Conservation (phyloP, 2,329 filamentous ascomycete genomes). For the Dissoconium aciculare region DNA sequence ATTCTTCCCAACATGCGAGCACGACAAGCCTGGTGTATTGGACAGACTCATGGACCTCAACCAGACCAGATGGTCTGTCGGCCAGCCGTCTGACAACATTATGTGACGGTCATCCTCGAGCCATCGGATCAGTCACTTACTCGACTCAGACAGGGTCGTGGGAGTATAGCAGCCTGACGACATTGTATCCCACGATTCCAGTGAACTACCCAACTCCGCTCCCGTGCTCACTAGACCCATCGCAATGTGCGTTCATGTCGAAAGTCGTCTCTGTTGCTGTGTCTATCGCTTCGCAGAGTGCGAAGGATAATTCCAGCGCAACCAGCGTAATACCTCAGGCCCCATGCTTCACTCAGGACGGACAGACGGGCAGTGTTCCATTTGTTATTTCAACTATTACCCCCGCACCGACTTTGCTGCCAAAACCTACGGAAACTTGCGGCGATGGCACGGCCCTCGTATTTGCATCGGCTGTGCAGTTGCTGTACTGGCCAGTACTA, state of each 20-base stretch:
- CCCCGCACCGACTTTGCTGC: neutral
- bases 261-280: neutral
- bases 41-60: too few species aligned
- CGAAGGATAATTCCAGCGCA: neutral
- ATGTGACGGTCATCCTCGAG: slow-evolving; percentile 14
- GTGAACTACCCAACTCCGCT: slow-evolving; percentile 7
- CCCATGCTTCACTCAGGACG: neutral
- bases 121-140: slow-evolving; percentile 8
- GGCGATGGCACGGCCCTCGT: too few species aligned
- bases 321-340: neutral
- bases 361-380: neutral
- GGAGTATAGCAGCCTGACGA: slow-evolving; percentile 6
- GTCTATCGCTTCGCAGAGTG: slow-evolving; percentile 1
- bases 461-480: slow-evolving; percentile 6
- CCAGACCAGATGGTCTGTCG: too few species aligned
- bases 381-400: neutral
- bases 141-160: slow-evolving; percentile 1
- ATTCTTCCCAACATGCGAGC: too few species aligned
- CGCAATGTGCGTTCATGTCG: slow-evolving; percentile 3
- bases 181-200: slow-evolving; percentile 1
- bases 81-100: slow-evolving; percentile 9
- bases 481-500: slow-evolving; percentile 15
- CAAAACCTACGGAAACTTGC: neutral
- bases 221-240: slow-evolving; percentile 8
- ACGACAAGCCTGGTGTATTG: too few species aligned